Percentiles rank a stretch among this genome's conserved stretches.
Evolutionary conservation across 345 rosid genomes (phyloP).

Genomic region (Raphanus sativus): DNA sequence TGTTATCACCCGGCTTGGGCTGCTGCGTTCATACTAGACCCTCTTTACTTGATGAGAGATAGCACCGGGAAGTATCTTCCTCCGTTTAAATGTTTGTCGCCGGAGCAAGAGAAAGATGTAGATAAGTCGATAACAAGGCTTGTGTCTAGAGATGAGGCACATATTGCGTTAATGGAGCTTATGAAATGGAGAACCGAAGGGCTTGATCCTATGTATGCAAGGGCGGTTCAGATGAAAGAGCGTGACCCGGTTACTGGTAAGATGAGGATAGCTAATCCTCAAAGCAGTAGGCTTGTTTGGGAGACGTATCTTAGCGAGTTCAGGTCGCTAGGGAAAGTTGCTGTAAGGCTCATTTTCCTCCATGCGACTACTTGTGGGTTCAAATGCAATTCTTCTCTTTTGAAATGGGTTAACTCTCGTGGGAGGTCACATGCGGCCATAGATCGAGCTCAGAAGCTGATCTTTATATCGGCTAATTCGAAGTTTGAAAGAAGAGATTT

Average conservation of each 20-base stretch:
- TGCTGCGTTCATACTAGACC: constrained; percentile 91
- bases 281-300: constrained; percentile 98
- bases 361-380: constrained; percentile 87
- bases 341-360: constrained; percentile 94
- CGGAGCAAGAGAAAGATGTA: constrained; percentile 96
- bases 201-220: constrained; percentile 89
- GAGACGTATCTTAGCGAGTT: constrained; percentile 93
- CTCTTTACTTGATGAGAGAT: constrained; percentile 81
- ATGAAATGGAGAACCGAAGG: constrained; percentile 99
- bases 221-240: constrained; percentile 97
- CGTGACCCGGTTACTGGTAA: constrained; percentile 84
- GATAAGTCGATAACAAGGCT: constrained; percentile 94
- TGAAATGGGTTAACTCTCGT: constrained; percentile 71
- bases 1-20: constrained; percentile 99
- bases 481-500: constrained; percentile 82
- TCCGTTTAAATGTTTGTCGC: constrained; percentile 77
- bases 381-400: constrained; percentile 80
- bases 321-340: constrained; percentile 88
- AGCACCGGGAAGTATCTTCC: constrained; percentile 87
- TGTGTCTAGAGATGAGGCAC: constrained; percentile 94
- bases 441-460: constrained; percentile 81
- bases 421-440: constrained; percentile 65
- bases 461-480: constrained; percentile 86
- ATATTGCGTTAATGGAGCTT: constrained; percentile 92
- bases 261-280: constrained; percentile 83